Base-by-base conservation (phyloP, 2,329 filamentous ascomycete species). In the Exophiala xenobiotica region DNA sequence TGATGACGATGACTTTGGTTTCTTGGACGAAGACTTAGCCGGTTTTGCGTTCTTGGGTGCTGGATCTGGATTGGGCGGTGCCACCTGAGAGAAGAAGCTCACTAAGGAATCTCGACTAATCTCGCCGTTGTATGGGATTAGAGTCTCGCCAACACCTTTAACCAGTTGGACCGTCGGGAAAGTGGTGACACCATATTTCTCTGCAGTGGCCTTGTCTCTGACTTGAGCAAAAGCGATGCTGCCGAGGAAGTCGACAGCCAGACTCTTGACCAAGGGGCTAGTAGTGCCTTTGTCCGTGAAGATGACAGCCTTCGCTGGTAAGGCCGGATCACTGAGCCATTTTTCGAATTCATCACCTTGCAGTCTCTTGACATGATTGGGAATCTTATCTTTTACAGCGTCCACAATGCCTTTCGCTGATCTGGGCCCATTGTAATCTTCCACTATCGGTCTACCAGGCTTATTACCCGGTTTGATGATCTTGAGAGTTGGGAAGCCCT, bases 401-500 rank as follows among this genome's bases (percentile, higher is more conserved):
- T 96, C 88, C 27, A 90, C 85, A 57, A 99, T 97, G 49, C 75
- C 88, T 65, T 90, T 90, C n/a, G 91, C 88, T 3, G 79, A 86
- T 54, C 93, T 83, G 9, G 82, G 76, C 11, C 93, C 93, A 53
- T 93, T 80, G 72, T 99, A 99, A 67, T 96, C 91, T 68, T 96
- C 90, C 6, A 97, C 83, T 3, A 82, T 78, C 1, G 93, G 92
- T 65, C 83, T 87, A 51, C 86, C 86, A 24, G 80, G 73, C 71
- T 91, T 95, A 74, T 89, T 90, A 58, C 87, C 83, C 0, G 93
- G 93, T 18, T 83, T 85, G 46, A 97, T 83, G 41, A 95, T 92
- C 78, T 99, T 99, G 59, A 99, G 78, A 0, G 93, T 97, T 1
- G 93, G 93, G 74, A 96, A 99, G 52, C 93, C 93, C 73, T 96